Base-by-base conservation (phyloP, 1,139 yeast genomes). In the Kodamaea arcana region DNA sequence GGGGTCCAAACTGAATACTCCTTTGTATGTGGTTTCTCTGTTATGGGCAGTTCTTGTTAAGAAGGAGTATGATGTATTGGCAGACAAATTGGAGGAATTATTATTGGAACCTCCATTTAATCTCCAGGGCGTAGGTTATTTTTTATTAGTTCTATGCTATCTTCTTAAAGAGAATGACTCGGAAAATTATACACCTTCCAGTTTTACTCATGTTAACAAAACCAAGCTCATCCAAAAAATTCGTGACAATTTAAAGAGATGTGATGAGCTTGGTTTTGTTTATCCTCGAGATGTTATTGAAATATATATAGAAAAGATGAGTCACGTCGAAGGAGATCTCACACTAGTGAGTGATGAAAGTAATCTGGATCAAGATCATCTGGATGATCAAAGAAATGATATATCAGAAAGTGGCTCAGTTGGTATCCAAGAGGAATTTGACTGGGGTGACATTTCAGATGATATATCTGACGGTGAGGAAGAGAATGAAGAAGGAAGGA, bases 51-150 rank as follows among this genome's bases (percentile, higher is more conserved):
- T 67, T 15, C 41, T 69, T 29, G 47, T 49, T 4, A 47, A 50
- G 12, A 52, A 56, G n/a, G 54, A 62, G 9, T 56, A 51, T 34
- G 38, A 48, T 6, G 48, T 39, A 22, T 51, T 65, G 2, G 52
- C 49, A 29, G 62, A 56, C 10, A 56, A 45, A 13, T 46, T 75
- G 12, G 64, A 65, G 24, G 74, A 67, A 29, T 45, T 72, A 31
- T 43, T 72, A 23, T 54, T 72, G 27, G 64, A 60, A 36, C 72
- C 71, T 1, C 78, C 79, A 0, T 72, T 60, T 45, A 61, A 60
- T 39, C 53, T 51, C 8, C 73, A 73, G 33, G 78, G 79, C 0
- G 53, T 58, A 0, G 58, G 65, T 31, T 61, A 64, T 37, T 69
- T 57, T 39, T 45, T 69, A 17, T 38, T 54, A 37, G 57, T 57